A percentile compares a stretch with the other conserved stretches of the same genome.
Evolutionary conservation across 768 basidiomycete genomes (phyloP).

Genomic region (Podaxis sp.): DNA sequence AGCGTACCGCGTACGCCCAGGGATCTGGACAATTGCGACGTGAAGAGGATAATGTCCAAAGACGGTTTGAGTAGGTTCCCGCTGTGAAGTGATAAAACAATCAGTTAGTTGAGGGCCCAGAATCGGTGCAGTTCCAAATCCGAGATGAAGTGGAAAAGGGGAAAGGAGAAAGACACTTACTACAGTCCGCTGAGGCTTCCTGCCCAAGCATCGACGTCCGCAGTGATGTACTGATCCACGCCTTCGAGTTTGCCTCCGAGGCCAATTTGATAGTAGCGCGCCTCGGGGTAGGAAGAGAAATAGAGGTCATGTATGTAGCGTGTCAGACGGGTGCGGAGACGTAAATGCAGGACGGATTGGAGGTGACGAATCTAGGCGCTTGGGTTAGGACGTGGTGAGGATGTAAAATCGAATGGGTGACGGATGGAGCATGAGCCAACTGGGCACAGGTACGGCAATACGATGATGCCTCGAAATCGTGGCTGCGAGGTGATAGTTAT

Average conservation of each 20-base stretch:
- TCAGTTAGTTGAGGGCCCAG: not conserved
- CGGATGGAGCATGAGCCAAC: not conserved
- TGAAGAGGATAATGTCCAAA: conserved; percentile 89
- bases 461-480: not conserved
- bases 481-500: not conserved
- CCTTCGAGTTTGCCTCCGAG: conserved; percentile 51
- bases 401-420: not conserved
- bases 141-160: not conserved
- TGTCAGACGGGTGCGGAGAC: conserved; percentile 82
- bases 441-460: not conserved
- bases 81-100: conserved; percentile 36
- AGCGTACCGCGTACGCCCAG: conserved; percentile 84
- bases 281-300: conserved; percentile 68
- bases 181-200: conserved; percentile 85
- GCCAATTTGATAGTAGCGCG: conserved; percentile 62
- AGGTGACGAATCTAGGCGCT: conserved; percentile 76
- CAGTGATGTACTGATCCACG: conserved; percentile 90
- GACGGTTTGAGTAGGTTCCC: conserved; percentile 93
- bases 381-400: not conserved
- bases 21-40: conserved; percentile 83
- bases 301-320: conserved; percentile 93
- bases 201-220: conserved; percentile 88
- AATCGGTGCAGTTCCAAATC: not conserved
- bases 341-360: conserved; percentile 81
- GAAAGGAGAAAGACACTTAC: conserved; percentile 47